phyloP scores from a whole-genome alignment of 805 yeast species.

The Candida golubevii region DNA sequence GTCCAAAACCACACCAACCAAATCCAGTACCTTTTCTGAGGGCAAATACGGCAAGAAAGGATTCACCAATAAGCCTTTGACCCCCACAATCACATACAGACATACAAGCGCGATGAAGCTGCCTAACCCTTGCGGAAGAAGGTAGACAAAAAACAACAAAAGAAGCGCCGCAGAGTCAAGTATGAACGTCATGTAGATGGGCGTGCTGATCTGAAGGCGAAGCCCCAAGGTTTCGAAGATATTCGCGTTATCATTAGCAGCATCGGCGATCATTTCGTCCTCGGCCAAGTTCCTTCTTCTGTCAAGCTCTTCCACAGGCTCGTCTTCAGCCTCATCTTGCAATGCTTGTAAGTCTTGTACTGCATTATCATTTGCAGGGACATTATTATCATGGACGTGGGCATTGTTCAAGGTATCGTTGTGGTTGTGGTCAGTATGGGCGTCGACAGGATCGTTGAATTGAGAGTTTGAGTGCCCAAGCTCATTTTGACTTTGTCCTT shows the following conservation, averaged over 20 bases:
- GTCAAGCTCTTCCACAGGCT: slow-evolving; percentile 15
- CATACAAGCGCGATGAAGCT: slow-evolving; percentile 10
- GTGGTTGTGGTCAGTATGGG: too few species aligned
- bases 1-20: background rate
- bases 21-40: background rate
- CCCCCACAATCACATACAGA: slow-evolving; percentile 2
- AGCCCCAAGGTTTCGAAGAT: slow-evolving; percentile 36
- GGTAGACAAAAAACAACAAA: slow-evolving; percentile 40
- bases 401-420: too few species aligned
- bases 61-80: slow-evolving; percentile 1
- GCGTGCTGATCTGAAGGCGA: slow-evolving; percentile 31
- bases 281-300: slow-evolving; percentile 11
- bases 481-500: background rate
- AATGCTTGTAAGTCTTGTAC: background rate
- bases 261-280: slow-evolving; percentile 16
- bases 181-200: slow-evolving; percentile 30
- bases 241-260: slow-evolving; percentile 18
- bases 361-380: background rate
- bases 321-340: slow-evolving; percentile 7
- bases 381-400: too few species aligned
- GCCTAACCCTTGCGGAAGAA: slow-evolving; percentile 48
- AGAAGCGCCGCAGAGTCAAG: slow-evolving; percentile 30
- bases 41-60: slow-evolving; percentile 1
- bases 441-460: too few species aligned
- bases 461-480: background rate